A percentile compares a stretch with the other conserved stretches of the same genome.
phyloP scores from a whole-genome alignment of 257 asterid genomes.

The Osmanthus fragrans region DNA sequence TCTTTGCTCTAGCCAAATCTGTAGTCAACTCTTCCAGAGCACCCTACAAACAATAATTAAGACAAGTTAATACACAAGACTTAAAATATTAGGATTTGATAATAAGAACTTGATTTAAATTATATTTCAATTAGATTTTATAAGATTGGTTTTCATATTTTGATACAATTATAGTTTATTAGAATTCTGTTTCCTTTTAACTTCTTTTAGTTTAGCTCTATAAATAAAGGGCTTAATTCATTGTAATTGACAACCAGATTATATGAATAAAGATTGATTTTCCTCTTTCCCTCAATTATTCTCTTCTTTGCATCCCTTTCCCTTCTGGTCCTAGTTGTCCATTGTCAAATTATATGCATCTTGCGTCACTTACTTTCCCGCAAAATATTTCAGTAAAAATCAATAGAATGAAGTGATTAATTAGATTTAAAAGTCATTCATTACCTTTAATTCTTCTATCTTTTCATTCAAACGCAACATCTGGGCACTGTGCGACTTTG shows the following conservation, averaged over 20 bases:
- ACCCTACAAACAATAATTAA: slow-evolving; percentile 40
- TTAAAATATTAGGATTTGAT: neutral
- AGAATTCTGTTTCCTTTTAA: neutral
- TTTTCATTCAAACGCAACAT: slow-evolving; percentile 76
- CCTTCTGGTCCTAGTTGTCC: too few relatives aligned
- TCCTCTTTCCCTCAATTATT: too few relatives aligned
- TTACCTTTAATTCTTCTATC: slow-evolving; percentile 87
- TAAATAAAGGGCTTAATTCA: too few relatives aligned
- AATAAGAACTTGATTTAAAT: too few relatives aligned
- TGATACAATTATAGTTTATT: too few relatives aligned
- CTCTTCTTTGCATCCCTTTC: too few relatives aligned
- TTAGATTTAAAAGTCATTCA: neutral
- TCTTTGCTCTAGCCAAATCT: slow-evolving; percentile 77
- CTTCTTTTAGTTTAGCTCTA: neutral
- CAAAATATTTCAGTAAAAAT: slow-evolving; percentile 2
- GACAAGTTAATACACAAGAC: neutral
- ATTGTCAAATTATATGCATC: too few relatives aligned
- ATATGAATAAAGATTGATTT: too few relatives aligned
- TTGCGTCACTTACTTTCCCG: neutral
- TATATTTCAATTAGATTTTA: too few relatives aligned
- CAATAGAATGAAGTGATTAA: neutral
- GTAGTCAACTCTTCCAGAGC: slow-evolving; percentile 61
- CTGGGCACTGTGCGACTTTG: slow-evolving; percentile 85
- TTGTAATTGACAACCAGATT: too few relatives aligned
- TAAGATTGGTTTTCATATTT: too few relatives aligned